Evolutionary conservation across 176 grass and related monocot genomes (phyloP).

Genomic region (Sorghum bicolor): Sorghum_bicolor_NCBIv3 NC_012879.2:3217501-3218000

Average conservation of each 20-base stretch:
- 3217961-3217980: not conserved
- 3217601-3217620: not conserved
- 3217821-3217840: not conserved
- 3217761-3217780: not conserved
- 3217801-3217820: not conserved
- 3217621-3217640: not conserved
- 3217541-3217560: not conserved
- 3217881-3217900: not conserved
- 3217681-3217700: not conserved
- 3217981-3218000: not conserved
- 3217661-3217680: too few relatives aligned
- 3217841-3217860: not conserved
- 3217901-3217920: not conserved
- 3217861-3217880: not conserved
- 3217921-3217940: not conserved
- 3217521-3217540: not conserved
- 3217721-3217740: not conserved
- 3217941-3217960: not conserved
- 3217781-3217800: not conserved
- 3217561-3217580: not conserved
- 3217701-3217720: not conserved
- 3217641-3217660: not conserved
- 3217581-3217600: not conserved
- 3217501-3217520: not conserved
- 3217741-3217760: not conserved